A percentile compares a stretch with the other conserved stretches of the same genome.
phyloP scores from a whole-genome alignment of 768 basidiomycete species.

The Leccinum subgranulosum region DNA sequence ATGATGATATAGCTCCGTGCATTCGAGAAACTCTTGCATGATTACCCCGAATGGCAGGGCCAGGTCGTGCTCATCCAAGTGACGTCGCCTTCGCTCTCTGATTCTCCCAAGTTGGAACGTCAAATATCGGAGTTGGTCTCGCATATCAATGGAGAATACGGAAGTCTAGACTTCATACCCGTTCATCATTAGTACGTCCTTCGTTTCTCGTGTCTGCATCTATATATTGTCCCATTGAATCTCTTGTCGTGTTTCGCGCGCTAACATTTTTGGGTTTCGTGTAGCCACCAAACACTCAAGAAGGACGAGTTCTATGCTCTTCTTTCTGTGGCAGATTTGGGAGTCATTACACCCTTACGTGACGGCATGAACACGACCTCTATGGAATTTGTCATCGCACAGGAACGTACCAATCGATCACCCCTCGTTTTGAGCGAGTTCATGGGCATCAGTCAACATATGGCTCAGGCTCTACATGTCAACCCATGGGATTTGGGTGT shows the following conservation, averaged over 20 bases:
- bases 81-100: constrained; percentile 88
- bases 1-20: constrained; percentile 66
- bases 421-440: constrained; percentile 95
- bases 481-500: constrained; percentile 97
- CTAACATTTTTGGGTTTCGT: neutral
- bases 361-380: constrained; percentile 99
- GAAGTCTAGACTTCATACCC: constrained; percentile 91
- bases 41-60: constrained; percentile 94
- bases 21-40: constrained; percentile 89
- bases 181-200: constrained; percentile 92
- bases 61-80: constrained; percentile 82
- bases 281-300: constrained; percentile 93
- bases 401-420: constrained; percentile 76
- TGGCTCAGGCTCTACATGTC: constrained; percentile 84
- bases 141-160: constrained; percentile 94
- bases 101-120: constrained; percentile 90
- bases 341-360: constrained; percentile 90
- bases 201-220: neutral
- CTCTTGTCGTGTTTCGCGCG: neutral
- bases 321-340: constrained; percentile 88
- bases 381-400: constrained; percentile 97
- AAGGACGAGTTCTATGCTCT: constrained; percentile 98
- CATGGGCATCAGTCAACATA: constrained; percentile 93
- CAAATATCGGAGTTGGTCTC: constrained; percentile 92
- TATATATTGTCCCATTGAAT: neutral